Percentiles rank a stretch among this genome's conserved stretches.
Evolutionary conservation across 495 filamentous ascomycete genomes (phyloP).

Genomic region (Penicillium daleae): DNA sequence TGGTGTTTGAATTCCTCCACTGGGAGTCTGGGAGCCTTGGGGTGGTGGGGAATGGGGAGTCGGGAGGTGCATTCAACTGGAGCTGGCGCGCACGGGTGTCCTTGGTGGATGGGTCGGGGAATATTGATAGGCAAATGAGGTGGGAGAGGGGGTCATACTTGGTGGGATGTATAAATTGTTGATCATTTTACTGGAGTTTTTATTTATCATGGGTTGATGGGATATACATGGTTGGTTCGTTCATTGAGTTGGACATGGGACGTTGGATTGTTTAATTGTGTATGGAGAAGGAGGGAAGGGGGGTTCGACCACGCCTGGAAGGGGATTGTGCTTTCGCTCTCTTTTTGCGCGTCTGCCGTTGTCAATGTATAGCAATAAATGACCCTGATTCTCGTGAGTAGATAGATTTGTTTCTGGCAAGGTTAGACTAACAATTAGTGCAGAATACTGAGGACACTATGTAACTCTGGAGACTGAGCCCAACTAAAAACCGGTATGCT

Average conservation of each 20-base stretch:
- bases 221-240: not conserved
- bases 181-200: not conserved
- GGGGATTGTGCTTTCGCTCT: not conserved
- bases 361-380: not conserved
- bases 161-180: not conserved
- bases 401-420: not conserved
- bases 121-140: constrained; percentile 27
- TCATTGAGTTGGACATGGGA: not conserved
- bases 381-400: not conserved
- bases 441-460: not conserved
- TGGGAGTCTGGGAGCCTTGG: constrained; percentile 6
- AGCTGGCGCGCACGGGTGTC: constrained; percentile 1
- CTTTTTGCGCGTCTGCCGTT: not conserved
- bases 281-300: too few relatives aligned
- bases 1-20: constrained; percentile 8
- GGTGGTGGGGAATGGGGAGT: not conserved
- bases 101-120: constrained; percentile 16
- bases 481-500: not conserved
- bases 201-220: not conserved
- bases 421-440: not conserved
- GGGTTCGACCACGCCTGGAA: not conserved
- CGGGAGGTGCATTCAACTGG: constrained; percentile 13
- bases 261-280: not conserved
- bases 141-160: not conserved
- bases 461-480: not conserved